Base-by-base conservation (phyloP, 768 basidiomycete genomes). In the Mycena metata region DNA sequence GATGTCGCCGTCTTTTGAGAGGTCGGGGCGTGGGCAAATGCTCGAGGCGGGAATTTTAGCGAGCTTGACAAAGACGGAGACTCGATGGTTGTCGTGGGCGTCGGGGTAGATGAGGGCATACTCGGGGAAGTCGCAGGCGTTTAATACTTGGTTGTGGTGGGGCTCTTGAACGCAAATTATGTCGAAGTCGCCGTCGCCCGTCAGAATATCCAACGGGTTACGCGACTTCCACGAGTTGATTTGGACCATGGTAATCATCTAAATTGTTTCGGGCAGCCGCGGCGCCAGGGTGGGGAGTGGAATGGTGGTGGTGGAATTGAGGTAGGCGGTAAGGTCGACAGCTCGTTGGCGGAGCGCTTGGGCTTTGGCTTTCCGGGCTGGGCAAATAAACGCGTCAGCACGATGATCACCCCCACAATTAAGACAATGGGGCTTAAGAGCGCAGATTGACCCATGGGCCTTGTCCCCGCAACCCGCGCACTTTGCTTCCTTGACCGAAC, bases 181-280 rank as follows among this genome's bases (percentile, higher is more conserved):
- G 46, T 47, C 46, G 46, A 47, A 36, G 36, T 12, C 46, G 19
- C 21, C 46, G 46, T 47, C 46, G 46, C n/a, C 9, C 3, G 46
- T 21, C 9, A 47, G 46, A 21, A 23, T 47, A 10, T 47, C 46
- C 46, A 47, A 21, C 46, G 46, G 46, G 46, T 23, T 47, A 12
- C n/a, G 46, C n/a, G 46, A 47, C 21, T 47, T 47, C 46, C 46
- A 47, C n/a, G 46, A 47, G n/a, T 47, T 47, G 9, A 47, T 47
- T 12, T 47, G 46, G 17, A 21, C 46, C n/a, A 47, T 8, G 12
- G 17, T 54, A 5, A 54, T 2, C 35, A 54, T 54, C 24, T 33
- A n/a, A 6, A 6, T 9, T 2, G 51, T 1, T n/a, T 54, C 51
- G 51, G 51, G 51, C 51, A 54, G 51, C 51, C 51, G 51, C 16